A percentile compares a stretch with the other conserved stretches of the same genome.
Evolutionary conservation across 768 basidiomycete genomes (phyloP).

Genomic region (Xerocomellus chrysenteron): DNA sequence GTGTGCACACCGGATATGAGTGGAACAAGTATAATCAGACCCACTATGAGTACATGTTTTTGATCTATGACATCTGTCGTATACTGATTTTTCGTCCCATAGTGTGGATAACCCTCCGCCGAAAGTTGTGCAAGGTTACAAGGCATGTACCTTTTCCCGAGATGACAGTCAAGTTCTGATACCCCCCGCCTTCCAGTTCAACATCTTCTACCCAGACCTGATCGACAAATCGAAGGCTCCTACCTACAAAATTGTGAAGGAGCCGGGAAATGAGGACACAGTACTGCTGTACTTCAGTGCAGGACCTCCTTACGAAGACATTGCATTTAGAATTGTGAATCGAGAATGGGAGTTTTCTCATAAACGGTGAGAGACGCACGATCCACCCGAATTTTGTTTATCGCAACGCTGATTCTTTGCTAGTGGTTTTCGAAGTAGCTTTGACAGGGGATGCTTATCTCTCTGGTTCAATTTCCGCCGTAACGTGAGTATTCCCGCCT

Average conservation of each 20-base stretch:
- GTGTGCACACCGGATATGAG: slow-evolving; percentile 98
- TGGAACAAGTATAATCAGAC: slow-evolving; percentile 99
- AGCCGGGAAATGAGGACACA: slow-evolving; percentile 93
- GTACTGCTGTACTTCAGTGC: slow-evolving; percentile 91
- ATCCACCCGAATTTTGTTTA: slow-evolving; percentile 8
- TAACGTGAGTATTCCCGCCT: slow-evolving; percentile 57
- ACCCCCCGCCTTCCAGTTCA: slow-evolving; percentile 54
- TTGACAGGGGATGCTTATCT: slow-evolving; percentile 94
- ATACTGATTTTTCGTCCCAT: slow-evolving; percentile 15
- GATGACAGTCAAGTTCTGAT: slow-evolving; percentile 4
- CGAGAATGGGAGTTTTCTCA: slow-evolving; percentile 99
- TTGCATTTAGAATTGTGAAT: slow-evolving; percentile 97
- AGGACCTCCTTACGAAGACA: slow-evolving; percentile 98
- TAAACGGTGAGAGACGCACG: slow-evolving; percentile 61
- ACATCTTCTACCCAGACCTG: slow-evolving; percentile 98
- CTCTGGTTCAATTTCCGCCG: slow-evolving; percentile 96
- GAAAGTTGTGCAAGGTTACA: slow-evolving; percentile 99
- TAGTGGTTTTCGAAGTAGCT: slow-evolving; percentile 95
- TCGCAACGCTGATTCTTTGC: slow-evolving; percentile 11
- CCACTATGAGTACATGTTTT: slow-evolving; percentile 80
- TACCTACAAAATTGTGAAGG: slow-evolving; percentile 93
- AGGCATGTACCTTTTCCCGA: slow-evolving; percentile 44
- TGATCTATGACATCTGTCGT: not conserved
- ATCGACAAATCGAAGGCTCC: slow-evolving; percentile 98
- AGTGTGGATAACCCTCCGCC: slow-evolving; percentile 99